Percentiles rank a stretch among this genome's conserved stretches.
Evolutionary conservation across 176 grass and related monocot species (phyloP).

Genomic region (Triticum timopheevii): DNA sequence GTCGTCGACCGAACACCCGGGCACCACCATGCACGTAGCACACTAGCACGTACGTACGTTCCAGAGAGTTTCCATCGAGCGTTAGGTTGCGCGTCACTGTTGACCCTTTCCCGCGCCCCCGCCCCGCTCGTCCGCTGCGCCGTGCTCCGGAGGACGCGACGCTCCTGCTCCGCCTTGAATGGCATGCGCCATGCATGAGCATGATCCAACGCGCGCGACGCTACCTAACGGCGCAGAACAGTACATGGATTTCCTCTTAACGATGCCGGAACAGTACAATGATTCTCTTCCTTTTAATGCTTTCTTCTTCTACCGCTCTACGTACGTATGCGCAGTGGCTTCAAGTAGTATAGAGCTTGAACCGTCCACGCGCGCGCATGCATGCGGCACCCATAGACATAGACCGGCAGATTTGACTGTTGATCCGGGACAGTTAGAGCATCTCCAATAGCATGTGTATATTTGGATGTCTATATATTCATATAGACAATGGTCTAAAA

Average conservation of each 20-base stretch:
- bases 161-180: too few species aligned
- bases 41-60: background rate
- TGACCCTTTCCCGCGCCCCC: background rate
- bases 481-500: too few species aligned
- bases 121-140: too few species aligned
- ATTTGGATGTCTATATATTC: too few species aligned
- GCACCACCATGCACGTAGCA: background rate
- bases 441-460: too few species aligned
- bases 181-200: background rate
- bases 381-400: background rate
- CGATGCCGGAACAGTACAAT: too few species aligned
- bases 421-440: background rate
- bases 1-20: background rate
- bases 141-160: background rate
- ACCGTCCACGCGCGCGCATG: background rate
- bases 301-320: too few species aligned
- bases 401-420: background rate
- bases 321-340: too few species aligned
- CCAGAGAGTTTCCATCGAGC: background rate
- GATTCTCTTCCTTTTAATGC: too few species aligned
- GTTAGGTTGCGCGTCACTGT: background rate
- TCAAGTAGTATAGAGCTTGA: background rate
- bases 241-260: too few species aligned
- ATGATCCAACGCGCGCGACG: background rate
- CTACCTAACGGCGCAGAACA: background rate